Evolutionary conservation across 805 yeast species (phyloP), one percentile per base, ranked within the genome.

Genomic region (Wickerhamomyces alni): DNA sequence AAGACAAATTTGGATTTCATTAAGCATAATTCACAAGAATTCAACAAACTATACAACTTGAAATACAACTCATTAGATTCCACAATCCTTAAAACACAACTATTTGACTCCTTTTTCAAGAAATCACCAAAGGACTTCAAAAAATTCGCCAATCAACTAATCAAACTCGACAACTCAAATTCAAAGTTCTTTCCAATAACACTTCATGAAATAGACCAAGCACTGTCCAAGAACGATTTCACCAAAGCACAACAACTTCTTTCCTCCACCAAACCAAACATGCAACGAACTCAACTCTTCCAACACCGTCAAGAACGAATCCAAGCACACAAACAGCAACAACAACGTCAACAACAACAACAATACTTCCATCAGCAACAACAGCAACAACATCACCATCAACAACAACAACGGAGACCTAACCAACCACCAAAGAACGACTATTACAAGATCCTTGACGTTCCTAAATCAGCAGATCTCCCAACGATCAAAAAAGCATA

Each of bases 401-500:
- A 6, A 26, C 28, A 26, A 13, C 74, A 69, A 29, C 74, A 72
- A 29, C 75, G 68, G 16, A 72, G 70, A 33, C 71, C 67, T 15
- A 69, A 66, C 19, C 65, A 61, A 17, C 64, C 49, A 4, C 58
- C 67, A 8, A 62, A 70, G 36, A 77, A 77, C 45, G 95, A 91
- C 53, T 86, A 85, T 54, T 91, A 91, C 61, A 85, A 86, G 53
- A 70, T 84, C 3, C 63, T 91, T 15, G 94, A 80, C 12, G 72
- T 91, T 6, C 48, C 78, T 0, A 66, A 70, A 41, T 74, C 74
- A 45, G 95, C 97, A 0, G 78, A 75, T 41, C 80, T 77, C 1
- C 71, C 73, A 42, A 82, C 84, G 8, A 81, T 91, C 45, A 86
- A 82, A 52, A 82, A 77, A 58, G 94, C 95, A 0, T 83, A 88